phyloP scores from a whole-genome alignment of 140 eudicot species.

The Bidens hawaiensis region DNA sequence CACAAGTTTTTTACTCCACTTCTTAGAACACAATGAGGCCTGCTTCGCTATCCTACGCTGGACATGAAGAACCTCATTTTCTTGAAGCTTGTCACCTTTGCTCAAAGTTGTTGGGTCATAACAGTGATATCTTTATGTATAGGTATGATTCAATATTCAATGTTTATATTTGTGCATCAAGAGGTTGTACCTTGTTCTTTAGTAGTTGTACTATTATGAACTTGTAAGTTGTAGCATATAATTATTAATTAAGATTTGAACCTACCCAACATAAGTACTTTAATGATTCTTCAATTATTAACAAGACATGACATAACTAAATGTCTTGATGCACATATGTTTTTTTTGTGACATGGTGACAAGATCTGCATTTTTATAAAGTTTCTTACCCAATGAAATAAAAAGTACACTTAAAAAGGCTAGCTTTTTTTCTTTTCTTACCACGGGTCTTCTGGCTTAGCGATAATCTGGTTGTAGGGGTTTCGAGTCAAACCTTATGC shows the following conservation, averaged over 20 bases:
- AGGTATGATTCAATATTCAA: slow-evolving; percentile 39
- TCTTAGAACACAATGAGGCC: slow-evolving; percentile 18
- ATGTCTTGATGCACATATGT: too few species aligned
- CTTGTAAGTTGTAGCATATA: too few species aligned
- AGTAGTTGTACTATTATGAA: slow-evolving; percentile 7
- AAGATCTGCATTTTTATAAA: background rate
- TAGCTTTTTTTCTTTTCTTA: too few species aligned
- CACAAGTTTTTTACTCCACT: background rate
- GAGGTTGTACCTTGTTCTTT: slow-evolving; percentile 9
- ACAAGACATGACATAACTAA: background rate
- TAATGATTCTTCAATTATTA: background rate
- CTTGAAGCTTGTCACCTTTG: slow-evolving; percentile 78
- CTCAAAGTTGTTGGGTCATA: slow-evolving; percentile 48
- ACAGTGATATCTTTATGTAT: slow-evolving; percentile 84
- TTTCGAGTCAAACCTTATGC: too few species aligned
- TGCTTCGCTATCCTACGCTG: slow-evolving; percentile 41
- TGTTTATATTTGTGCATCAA: background rate
- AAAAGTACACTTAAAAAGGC: background rate
- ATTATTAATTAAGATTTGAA: background rate
- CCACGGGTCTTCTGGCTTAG: too few species aligned
- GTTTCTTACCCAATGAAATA: background rate
- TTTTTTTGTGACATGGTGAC: background rate
- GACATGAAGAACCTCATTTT: slow-evolving; percentile 61
- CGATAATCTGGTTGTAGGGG: too few species aligned
- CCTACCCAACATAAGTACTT: background rate